These are phyloP conservation scores for Tricholoma sp. DNA, from an alignment of 768 basidiomycete species.

Conservation along the genomic window DNA sequence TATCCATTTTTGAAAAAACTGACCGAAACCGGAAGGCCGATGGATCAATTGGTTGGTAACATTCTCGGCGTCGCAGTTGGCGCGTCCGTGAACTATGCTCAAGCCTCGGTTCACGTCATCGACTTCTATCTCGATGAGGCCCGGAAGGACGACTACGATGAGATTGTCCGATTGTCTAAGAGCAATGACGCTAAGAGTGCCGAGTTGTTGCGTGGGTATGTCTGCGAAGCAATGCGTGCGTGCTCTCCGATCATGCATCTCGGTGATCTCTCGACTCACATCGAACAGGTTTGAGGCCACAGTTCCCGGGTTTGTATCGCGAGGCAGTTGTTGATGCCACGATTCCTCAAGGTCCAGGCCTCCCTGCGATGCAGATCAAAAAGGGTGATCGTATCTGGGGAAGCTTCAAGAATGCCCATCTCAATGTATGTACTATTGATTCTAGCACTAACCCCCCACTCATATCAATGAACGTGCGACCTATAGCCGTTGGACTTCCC, in stretches of 20 bases:
- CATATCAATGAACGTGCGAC: background rate
- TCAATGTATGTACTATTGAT: constrained; percentile 25
- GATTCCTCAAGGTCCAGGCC: constrained; percentile 31
- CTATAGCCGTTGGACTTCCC: constrained; percentile 38
- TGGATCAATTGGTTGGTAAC: constrained; percentile 37
- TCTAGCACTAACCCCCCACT: background rate
- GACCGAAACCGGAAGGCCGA: constrained; percentile 28
- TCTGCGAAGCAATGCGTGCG: constrained; percentile 46
- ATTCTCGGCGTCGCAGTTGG: constrained; percentile 44
- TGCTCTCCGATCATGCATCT: background rate
- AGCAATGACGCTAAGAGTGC: constrained; percentile 27
- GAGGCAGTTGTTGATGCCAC: constrained; percentile 24
- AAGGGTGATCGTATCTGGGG: constrained; percentile 36
- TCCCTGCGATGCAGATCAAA: constrained; percentile 30
- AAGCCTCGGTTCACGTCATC: constrained; percentile 42
- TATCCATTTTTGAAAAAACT: constrained; percentile 35
- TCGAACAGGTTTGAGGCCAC: constrained; percentile 29
- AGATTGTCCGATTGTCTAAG: constrained; percentile 32
- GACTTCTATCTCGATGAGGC: constrained; percentile 48
- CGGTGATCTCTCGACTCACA: background rate
- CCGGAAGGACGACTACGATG: constrained; percentile 31
- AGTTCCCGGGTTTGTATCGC: constrained; percentile 40
- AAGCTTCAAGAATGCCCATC: constrained; percentile 40
- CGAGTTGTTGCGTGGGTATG: constrained; percentile 40
- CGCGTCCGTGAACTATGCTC: constrained; percentile 40